Conservation (phyloP, 2,329 filamentous ascomycete genomes). For the Fusarium fracticaudum region DNA sequence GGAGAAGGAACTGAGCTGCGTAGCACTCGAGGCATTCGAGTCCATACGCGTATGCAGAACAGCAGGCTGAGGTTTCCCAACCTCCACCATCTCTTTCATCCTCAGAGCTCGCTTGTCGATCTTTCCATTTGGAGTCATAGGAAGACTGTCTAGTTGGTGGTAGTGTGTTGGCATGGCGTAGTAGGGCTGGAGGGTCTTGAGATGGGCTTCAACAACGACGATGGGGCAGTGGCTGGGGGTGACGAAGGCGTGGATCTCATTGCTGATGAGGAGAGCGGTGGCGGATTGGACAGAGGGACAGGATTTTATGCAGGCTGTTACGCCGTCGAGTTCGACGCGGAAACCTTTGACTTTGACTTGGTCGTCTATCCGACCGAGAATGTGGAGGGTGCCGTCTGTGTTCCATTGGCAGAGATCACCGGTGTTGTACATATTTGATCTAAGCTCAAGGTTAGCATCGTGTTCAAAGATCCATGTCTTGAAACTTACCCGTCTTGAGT, state of each 20-base stretch:
- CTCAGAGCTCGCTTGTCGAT: slow-evolving; percentile 60
- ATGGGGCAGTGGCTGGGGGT: slow-evolving; percentile 49
- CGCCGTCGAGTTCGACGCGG: slow-evolving; percentile 68
- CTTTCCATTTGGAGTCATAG: slow-evolving; percentile 65
- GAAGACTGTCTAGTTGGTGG: slow-evolving; percentile 54
- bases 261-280: slow-evolving; percentile 57
- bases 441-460: not conserved
- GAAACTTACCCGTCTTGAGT: slow-evolving; percentile 55
- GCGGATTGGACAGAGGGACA: slow-evolving; percentile 57
- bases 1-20: slow-evolving; percentile 25
- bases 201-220: slow-evolving; percentile 50
- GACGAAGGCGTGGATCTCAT: slow-evolving; percentile 61
- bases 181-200: slow-evolving; percentile 59
- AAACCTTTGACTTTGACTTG: slow-evolving; percentile 71
- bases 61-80: slow-evolving; percentile 18
- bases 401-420: slow-evolving; percentile 67
- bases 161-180: slow-evolving; percentile 62
- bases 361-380: slow-evolving; percentile 65
- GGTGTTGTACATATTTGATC: slow-evolving; percentile 65
- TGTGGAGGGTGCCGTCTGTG: slow-evolving; percentile 62
- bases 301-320: slow-evolving; percentile 58
- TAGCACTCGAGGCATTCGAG: slow-evolving; percentile 44
- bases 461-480: fast-evolving
- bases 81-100: not conserved
- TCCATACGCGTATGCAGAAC: slow-evolving; percentile 34